phyloP scores from a whole-genome alignment of 2,329 filamentous ascomycete genomes.

The Hymenoscyphus repandus region DNA sequence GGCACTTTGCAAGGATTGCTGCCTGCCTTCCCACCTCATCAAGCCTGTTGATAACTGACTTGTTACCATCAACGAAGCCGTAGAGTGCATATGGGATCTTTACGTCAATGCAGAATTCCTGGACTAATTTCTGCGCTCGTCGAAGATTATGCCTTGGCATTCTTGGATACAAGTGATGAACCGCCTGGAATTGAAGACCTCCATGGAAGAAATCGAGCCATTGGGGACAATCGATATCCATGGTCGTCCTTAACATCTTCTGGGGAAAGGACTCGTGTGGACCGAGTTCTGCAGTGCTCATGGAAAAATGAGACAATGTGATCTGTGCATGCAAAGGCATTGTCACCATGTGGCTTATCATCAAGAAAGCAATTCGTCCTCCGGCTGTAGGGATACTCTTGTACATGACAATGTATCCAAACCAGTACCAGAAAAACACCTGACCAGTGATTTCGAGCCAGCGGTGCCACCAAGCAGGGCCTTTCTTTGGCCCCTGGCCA shows the following conservation, averaged over 20 bases:
- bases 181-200: conserved; percentile 82
- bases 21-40: conserved; percentile 78
- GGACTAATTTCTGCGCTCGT: conserved; percentile 66
- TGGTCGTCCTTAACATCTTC: conserved; percentile 86
- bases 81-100: conserved; percentile 81
- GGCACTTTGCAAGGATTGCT: conserved; percentile 70
- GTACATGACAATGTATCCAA: conserved; percentile 78
- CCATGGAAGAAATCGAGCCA: conserved; percentile 91
- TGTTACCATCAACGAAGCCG: conserved; percentile 79
- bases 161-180: conserved; percentile 80
- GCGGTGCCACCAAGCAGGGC: conserved; percentile 76
- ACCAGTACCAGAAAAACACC: conserved; percentile 80
- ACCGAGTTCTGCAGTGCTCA: conserved; percentile 85
- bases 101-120: conserved; percentile 77
- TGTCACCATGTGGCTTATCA: conserved; percentile 75
- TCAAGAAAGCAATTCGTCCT: conserved; percentile 66
- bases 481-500: conserved; percentile 66
- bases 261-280: conserved; percentile 82
- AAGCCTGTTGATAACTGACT: conserved; percentile 69
- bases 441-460: conserved; percentile 75
- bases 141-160: conserved; percentile 83
- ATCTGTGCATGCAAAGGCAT: conserved; percentile 85
- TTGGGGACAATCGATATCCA: conserved; percentile 83
- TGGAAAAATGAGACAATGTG: conserved; percentile 86
- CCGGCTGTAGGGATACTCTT: conserved; percentile 62